Evolutionary conservation across 2,329 filamentous ascomycete genomes (phyloP).

Genomic region (Nectriaceae sp.): DNA sequence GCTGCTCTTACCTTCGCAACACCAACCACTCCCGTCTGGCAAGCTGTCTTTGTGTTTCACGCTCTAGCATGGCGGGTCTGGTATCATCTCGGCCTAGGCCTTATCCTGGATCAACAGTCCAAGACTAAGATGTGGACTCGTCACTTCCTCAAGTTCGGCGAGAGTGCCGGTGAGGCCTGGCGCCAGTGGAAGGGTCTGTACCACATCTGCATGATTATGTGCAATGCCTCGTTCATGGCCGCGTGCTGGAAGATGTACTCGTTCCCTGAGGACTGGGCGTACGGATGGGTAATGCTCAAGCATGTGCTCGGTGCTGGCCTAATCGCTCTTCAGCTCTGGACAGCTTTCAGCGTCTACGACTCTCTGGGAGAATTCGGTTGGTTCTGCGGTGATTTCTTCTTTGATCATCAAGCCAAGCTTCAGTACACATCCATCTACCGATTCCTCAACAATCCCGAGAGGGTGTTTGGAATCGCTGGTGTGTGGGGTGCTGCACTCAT

Average conservation of each 20-base stretch:
- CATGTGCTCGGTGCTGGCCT: slow-evolving; percentile 83
- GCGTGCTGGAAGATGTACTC: slow-evolving; percentile 97
- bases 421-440: slow-evolving; percentile 98
- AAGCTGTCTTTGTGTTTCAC: slow-evolving; percentile 78
- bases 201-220: slow-evolving; percentile 88
- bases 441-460: slow-evolving; percentile 96
- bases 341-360: slow-evolving; percentile 88
- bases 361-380: slow-evolving; percentile 96
- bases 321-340: slow-evolving; percentile 89
- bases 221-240: slow-evolving; percentile 84
- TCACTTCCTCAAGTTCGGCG: slow-evolving; percentile 96
- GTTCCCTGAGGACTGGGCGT: slow-evolving; percentile 81
- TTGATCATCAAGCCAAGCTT: slow-evolving; percentile 82
- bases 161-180: slow-evolving; percentile 90
- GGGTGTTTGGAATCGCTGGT: slow-evolving; percentile 90
- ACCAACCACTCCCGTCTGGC: slow-evolving; percentile 73
- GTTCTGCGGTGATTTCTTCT: slow-evolving; percentile 99
- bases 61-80: slow-evolving; percentile 84
- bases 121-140: slow-evolving; percentile 92
- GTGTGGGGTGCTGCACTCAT: slow-evolving; percentile 94
- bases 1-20: slow-evolving; percentile 73
- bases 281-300: slow-evolving; percentile 81
- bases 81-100: slow-evolving; percentile 87
- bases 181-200: slow-evolving; percentile 97
- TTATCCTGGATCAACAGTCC: slow-evolving; percentile 83